Percentiles rank a stretch among this genome's conserved stretches.
These are phyloP conservation scores for Venturiaceae sp. DNA, from an alignment of 2,329 filamentous ascomycete genomes.

Conservation along the genomic window DNA sequence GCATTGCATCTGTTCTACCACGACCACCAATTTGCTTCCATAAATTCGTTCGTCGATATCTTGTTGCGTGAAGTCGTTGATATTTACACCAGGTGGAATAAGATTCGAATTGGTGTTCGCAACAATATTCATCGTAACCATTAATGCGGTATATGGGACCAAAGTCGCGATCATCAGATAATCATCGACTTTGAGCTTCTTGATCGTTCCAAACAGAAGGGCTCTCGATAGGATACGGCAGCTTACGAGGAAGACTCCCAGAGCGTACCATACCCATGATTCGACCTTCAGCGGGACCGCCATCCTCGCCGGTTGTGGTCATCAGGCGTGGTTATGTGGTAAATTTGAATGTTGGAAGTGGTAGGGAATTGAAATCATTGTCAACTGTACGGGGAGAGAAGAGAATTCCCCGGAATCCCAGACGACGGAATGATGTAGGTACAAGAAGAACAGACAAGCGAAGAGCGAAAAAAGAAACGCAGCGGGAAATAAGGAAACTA, in stretches of 20 bases:
- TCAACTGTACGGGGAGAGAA: not conserved
- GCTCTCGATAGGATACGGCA: slow-evolving; percentile 9
- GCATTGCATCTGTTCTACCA: slow-evolving; percentile 44
- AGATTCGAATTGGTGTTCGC: slow-evolving; percentile 24
- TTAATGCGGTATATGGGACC: slow-evolving; percentile 23
- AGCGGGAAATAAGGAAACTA: not conserved
- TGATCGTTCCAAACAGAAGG: slow-evolving; percentile 5
- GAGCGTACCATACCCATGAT: slow-evolving; percentile 10
- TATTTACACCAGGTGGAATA: slow-evolving; percentile 21
- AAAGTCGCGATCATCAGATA: slow-evolving; percentile 24
- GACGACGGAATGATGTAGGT: not conserved
- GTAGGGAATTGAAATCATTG: not conserved
- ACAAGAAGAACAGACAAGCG: too few relatives aligned
- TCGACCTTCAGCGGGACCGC: slow-evolving; percentile 6
- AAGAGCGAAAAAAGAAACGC: not conserved
- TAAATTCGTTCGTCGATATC: slow-evolving; percentile 33
- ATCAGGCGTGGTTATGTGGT: not conserved
- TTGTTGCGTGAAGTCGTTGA: slow-evolving; percentile 20
- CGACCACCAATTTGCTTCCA: slow-evolving; percentile 46
- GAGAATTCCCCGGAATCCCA: not conserved
- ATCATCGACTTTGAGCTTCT: slow-evolving; percentile 22
- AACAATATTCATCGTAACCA: slow-evolving; percentile 22
- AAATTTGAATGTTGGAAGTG: not conserved
- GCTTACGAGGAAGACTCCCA: slow-evolving; percentile 7
- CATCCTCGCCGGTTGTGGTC: slow-evolving; percentile 4